Evolutionary conservation across 805 yeast species (phyloP).

Genomic region (Kodamaea jinghongensis): DNA sequence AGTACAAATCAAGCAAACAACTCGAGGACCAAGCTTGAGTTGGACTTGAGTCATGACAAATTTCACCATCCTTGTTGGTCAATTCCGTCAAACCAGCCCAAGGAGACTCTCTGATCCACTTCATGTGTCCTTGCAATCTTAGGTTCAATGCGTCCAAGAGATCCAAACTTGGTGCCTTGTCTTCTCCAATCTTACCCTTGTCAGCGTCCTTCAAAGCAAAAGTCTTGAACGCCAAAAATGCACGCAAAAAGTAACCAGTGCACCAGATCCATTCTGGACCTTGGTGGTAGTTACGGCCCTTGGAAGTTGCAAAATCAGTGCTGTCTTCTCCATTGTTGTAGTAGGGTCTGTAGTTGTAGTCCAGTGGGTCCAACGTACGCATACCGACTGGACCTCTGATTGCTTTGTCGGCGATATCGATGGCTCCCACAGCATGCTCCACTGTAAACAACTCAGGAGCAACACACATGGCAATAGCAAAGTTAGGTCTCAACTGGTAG

Average conservation of each 20-base stretch:
- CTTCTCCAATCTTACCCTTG: constrained; percentile 12
- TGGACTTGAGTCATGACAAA: constrained; percentile 86
- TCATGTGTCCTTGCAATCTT: constrained; percentile 61
- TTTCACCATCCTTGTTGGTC: constrained; percentile 81
- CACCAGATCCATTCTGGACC: constrained; percentile 99
- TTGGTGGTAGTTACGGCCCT: constrained; percentile 96
- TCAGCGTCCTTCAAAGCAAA: constrained; percentile 29
- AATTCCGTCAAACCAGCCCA: constrained; percentile 96
- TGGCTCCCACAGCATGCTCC: constrained; percentile 58
- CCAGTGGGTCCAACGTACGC: constrained; percentile 89
- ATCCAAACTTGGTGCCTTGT: constrained; percentile 41
- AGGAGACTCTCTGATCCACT: constrained; percentile 69
- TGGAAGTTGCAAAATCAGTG: constrained; percentile 85
- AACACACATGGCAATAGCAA: constrained; percentile 87
- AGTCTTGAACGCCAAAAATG: constrained; percentile 57
- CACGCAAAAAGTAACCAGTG: constrained; percentile 82
- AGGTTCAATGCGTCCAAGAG: constrained; percentile 57
- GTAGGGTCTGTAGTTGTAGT: constrained; percentile 87
- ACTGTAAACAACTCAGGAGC: constrained; percentile 88
- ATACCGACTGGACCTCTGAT: constrained; percentile 90
- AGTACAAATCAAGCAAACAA: constrained; percentile 75
- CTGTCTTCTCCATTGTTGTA: constrained; percentile 78
- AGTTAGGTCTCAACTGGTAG: constrained; percentile 89
- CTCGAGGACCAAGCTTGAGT: constrained; percentile 97
- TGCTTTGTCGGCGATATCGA: constrained; percentile 65